These are phyloP conservation scores for Ambrosia trifida DNA, from an alignment of 129 eudicot species.

Conservation along the genomic window DNA sequence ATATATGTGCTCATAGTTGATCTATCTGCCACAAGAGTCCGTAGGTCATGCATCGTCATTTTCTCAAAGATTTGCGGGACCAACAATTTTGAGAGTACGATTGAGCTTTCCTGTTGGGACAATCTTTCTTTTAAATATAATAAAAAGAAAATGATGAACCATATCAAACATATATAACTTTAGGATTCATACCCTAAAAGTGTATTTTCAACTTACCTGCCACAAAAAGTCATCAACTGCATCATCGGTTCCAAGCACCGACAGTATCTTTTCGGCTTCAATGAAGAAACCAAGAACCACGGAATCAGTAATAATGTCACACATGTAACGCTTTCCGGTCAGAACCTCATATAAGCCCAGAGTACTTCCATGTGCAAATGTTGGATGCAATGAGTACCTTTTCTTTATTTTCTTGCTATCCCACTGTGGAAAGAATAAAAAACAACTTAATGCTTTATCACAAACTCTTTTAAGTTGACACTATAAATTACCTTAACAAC, in stretches of 20 bases:
- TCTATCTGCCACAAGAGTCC: constrained; percentile 79
- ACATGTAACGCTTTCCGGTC: constrained; percentile 76
- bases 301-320: constrained; percentile 83
- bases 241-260: constrained; percentile 64
- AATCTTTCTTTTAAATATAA: neutral
- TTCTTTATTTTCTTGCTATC: constrained; percentile 46
- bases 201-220: constrained; percentile 53
- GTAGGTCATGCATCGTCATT: constrained; percentile 76
- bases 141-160: no score
- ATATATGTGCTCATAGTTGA: constrained; percentile 63
- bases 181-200: neutral
- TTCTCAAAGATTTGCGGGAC: constrained; percentile 85
- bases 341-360: constrained; percentile 87
- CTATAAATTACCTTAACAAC: constrained; percentile 72
- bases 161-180: neutral
- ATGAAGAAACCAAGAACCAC: constrained; percentile 80
- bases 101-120: constrained; percentile 73
- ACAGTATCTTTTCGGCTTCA: constrained; percentile 68
- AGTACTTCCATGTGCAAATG: constrained; percentile 85
- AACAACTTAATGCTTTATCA: neutral
- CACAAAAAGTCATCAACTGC: constrained; percentile 86
- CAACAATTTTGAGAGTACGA: constrained; percentile 68
- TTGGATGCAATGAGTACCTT: constrained; percentile 69
- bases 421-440: constrained; percentile 55
- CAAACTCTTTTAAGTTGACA: neutral